Evolutionary conservation across 2,329 filamentous ascomycete genomes (phyloP).

Genomic region (Diaporthe batatas): DNA sequence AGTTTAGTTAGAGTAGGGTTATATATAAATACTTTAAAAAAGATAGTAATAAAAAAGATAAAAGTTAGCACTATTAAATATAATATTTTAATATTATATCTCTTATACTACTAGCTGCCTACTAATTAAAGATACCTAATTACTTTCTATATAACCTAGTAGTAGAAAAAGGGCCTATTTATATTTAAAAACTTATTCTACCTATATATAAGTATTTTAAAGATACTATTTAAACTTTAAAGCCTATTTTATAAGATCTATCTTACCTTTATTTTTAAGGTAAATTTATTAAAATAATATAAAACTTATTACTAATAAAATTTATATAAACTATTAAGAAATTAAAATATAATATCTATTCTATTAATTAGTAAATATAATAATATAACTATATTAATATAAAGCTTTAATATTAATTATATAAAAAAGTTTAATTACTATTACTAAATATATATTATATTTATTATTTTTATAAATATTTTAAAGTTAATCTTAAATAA

Average conservation of each 20-base stretch:
- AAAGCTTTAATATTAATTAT: not conserved
- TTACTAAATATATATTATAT: not conserved
- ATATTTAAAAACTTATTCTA: not conserved
- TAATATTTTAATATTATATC: not conserved
- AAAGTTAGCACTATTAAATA: not conserved
- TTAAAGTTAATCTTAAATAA: not conserved
- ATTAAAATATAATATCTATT: not conserved
- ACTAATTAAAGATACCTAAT: not conserved
- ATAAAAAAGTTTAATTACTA: not conserved
- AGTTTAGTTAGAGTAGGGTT: too few relatives aligned
- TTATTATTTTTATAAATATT: slow-evolving; percentile 1
- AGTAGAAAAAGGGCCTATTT: not conserved
- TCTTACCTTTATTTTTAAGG: not conserved
- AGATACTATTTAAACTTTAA: not conserved
- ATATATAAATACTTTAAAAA: not conserved
- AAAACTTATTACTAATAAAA: not conserved
- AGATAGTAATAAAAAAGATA: not conserved
- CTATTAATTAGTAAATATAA: not conserved
- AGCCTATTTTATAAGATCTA: not conserved
- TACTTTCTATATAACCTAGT: not conserved
- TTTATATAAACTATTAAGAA: not conserved
- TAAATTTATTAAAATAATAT: not conserved
- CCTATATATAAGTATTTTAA: not conserved
- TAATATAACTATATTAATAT: not conserved
- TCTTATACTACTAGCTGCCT: too few relatives aligned